These are phyloP conservation scores for Pythium volutum DNA, from an alignment of 352 stramenopile genomes.

Conservation along the genomic window DNA sequence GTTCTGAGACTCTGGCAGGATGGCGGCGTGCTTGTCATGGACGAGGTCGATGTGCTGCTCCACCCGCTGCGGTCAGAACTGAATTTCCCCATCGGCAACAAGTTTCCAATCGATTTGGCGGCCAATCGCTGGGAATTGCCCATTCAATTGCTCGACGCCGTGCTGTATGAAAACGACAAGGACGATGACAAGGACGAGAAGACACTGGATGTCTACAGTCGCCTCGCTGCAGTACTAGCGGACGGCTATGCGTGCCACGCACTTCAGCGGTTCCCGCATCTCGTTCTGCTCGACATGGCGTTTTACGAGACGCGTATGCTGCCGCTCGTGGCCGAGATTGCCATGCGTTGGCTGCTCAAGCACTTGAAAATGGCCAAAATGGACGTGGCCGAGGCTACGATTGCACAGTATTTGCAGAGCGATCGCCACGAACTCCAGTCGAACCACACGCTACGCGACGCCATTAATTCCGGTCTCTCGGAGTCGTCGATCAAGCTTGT, in stretches of 20 bases:
- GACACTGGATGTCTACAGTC: conserved; percentile 27
- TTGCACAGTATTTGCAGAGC: conserved; percentile 72
- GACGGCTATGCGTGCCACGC: conserved; percentile 92
- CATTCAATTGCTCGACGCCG: conserved; percentile 93
- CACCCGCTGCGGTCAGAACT: conserved; percentile 90
- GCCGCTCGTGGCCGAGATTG: conserved; percentile 90
- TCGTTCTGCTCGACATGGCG: conserved; percentile 95
- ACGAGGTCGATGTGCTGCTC: conserved; percentile 91
- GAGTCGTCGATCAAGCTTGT: conserved; percentile 96
- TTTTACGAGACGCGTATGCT: conserved; percentile 96
- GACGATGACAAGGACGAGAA: conserved; percentile 1
- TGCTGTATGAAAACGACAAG: conserved; percentile 57
- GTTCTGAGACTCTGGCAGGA: conserved; percentile 90
- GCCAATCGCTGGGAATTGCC: conserved; percentile 91
- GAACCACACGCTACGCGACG: conserved; percentile 69
- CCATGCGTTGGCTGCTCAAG: conserved; percentile 79
- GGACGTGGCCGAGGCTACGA: conserved; percentile 74
- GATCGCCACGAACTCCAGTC: conserved; percentile 56
- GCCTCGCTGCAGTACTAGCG: conserved; percentile 88
- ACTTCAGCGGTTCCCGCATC: conserved; percentile 96
- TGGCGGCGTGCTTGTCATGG: conserved; percentile 93
- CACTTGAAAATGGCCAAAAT: conserved; percentile 94
- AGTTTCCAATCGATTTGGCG: conserved; percentile 87
- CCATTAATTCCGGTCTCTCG: conserved; percentile 70
- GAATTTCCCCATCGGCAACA: conserved; percentile 92